A percentile compares a stretch with the other conserved stretches of the same genome.
Evolutionary conservation across 139 green algal species (phyloP).

Genomic region (Chlorella sp.): DNA sequence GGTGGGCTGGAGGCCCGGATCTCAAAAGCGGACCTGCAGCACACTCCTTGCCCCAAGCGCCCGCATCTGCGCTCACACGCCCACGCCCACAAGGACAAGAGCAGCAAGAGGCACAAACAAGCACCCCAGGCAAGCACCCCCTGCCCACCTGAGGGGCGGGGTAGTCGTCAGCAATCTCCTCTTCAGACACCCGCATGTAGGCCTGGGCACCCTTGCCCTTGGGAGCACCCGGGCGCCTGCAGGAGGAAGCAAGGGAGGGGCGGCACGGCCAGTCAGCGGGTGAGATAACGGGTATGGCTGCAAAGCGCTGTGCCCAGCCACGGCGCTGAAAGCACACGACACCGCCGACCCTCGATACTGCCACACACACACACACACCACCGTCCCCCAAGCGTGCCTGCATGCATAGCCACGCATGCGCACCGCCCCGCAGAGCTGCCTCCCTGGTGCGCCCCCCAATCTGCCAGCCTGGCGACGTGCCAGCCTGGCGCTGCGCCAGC

Average conservation of each 20-base stretch:
- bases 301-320: not conserved
- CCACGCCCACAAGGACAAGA: too few relatives aligned
- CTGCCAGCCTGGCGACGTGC: not conserved
- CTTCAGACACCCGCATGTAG: conserved; percentile 92
- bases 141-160: conserved; percentile 66
- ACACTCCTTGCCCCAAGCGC: too few relatives aligned
- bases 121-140: not conserved
- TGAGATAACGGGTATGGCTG: not conserved
- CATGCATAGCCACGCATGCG: too few relatives aligned
- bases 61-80: too few relatives aligned
- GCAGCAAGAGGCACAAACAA: too few relatives aligned
- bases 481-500: not conserved
- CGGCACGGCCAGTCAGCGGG: not conserved
- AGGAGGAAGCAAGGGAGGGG: not conserved
- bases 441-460: too few relatives aligned
- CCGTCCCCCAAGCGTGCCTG: too few relatives aligned
- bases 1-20: too few relatives aligned
- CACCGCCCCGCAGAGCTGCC: too few relatives aligned
- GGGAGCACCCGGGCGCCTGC: conserved; percentile 14
- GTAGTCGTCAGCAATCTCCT: conserved; percentile 97
- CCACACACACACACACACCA: not conserved
- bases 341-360: too few relatives aligned
- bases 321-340: not conserved
- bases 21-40: too few relatives aligned
- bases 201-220: conserved; percentile 33